phyloP scores from a whole-genome alignment of 441 rosid species.

The Populus hybrid region DNA sequence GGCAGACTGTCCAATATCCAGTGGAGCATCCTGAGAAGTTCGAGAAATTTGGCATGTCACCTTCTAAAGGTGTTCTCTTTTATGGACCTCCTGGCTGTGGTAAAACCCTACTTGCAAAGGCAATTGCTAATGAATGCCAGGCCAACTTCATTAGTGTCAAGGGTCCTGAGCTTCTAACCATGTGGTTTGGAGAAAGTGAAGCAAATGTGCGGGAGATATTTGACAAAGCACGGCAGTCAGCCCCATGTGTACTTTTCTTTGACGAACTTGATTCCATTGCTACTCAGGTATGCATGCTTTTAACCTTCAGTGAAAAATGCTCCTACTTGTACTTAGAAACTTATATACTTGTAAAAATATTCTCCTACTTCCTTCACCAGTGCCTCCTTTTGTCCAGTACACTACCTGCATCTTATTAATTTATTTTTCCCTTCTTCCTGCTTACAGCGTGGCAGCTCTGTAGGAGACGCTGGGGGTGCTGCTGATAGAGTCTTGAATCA shows the following conservation, averaged over 20 bases:
- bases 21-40: slow-evolving; percentile 75
- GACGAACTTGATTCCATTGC: slow-evolving; percentile 67
- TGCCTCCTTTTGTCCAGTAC: background rate
- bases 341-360: background rate
- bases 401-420: background rate
- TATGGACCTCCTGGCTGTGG: slow-evolving; percentile 74
- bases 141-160: slow-evolving; percentile 58
- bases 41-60: slow-evolving; percentile 72
- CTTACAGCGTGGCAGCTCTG: slow-evolving; percentile 54
- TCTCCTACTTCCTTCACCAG: no score
- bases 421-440: background rate
- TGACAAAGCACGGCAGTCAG: slow-evolving; percentile 61
- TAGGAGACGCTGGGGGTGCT: slow-evolving; percentile 65
- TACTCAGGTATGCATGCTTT: slow-evolving; percentile 39
- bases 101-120: slow-evolving; percentile 61
- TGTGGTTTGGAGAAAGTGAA: slow-evolving; percentile 71
- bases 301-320: background rate
- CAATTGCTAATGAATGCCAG: slow-evolving; percentile 61
- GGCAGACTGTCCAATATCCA: slow-evolving; percentile 63
- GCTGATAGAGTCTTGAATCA: slow-evolving; percentile 62
- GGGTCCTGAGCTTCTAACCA: slow-evolving; percentile 56
- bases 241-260: slow-evolving; percentile 66
- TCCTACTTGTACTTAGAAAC: no score
- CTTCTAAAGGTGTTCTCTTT: slow-evolving; percentile 72
- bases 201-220: slow-evolving; percentile 63